A percentile compares a stretch with the other conserved stretches of the same genome.
Conservation (phyloP, 2,329 filamentous ascomycete species). For the Tolypocladium tropicale region DNA sequence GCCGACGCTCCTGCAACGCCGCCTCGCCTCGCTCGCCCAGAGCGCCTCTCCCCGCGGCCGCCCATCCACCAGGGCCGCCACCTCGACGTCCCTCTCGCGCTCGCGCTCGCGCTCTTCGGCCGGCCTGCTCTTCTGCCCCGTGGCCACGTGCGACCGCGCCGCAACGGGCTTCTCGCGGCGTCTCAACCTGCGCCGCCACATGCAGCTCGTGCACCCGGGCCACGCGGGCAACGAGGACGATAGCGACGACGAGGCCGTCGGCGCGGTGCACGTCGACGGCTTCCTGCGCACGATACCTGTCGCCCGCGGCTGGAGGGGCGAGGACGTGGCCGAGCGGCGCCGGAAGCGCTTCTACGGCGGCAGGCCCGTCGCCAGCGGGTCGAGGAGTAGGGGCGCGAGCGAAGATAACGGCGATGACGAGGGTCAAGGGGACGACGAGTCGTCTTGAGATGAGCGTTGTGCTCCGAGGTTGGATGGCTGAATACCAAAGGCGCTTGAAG, state of each 20-base stretch:
- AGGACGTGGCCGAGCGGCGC: slow-evolving; percentile 18
- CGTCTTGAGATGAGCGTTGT: slow-evolving; percentile 1
- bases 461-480: not conserved
- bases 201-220: slow-evolving; percentile 27
- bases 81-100: slow-evolving; percentile 11
- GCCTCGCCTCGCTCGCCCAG: slow-evolving; percentile 1
- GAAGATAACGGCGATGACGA: not conserved
- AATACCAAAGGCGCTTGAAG: not conserved
- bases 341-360: slow-evolving; percentile 15
- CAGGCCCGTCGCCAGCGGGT: not conserved
- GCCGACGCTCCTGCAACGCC: slow-evolving; percentile 17
- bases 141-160: slow-evolving; percentile 25
- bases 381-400: slow-evolving; percentile 7
- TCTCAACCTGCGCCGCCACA: slow-evolving; percentile 26
- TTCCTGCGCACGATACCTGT: slow-evolving; percentile 49
- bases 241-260: slow-evolving; percentile 44
- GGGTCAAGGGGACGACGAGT: not conserved
- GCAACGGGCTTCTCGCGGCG: slow-evolving; percentile 23
- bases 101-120: slow-evolving; percentile 20
- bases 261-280: slow-evolving; percentile 58
- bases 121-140: slow-evolving; percentile 25
- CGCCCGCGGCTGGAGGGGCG: slow-evolving; percentile 36
- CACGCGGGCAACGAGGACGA: slow-evolving; percentile 23
- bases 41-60: slow-evolving; percentile 4
- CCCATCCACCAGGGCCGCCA: not conserved